These are phyloP conservation scores for Batkoa obscura DNA, from an alignment of 371 early-diverging fungal genomes.

Conservation along the genomic window DNA sequence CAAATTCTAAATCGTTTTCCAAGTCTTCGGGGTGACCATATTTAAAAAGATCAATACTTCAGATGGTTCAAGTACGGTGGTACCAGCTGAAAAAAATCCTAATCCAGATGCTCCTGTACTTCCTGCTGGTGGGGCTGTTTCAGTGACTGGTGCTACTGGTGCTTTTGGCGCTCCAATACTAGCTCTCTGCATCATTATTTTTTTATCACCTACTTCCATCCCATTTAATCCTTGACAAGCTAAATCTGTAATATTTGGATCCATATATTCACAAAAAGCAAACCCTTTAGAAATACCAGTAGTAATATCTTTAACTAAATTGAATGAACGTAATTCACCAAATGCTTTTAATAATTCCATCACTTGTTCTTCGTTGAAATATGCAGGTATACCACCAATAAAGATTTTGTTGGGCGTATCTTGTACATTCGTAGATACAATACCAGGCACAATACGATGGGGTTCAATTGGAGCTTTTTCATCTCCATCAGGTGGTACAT, in stretches of 20 bases:
- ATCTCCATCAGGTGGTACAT: slow-evolving; percentile 47
- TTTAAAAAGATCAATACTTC: slow-evolving; percentile 74
- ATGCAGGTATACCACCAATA: slow-evolving; percentile 78
- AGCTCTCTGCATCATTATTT: slow-evolving; percentile 88
- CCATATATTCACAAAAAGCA: slow-evolving; percentile 90
- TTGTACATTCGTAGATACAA: slow-evolving; percentile 61
- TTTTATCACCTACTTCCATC: slow-evolving; percentile 86
- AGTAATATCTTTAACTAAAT: slow-evolving; percentile 67
- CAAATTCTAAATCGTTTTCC: slow-evolving; percentile 66
- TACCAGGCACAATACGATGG: slow-evolving; percentile 18
- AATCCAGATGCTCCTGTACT: slow-evolving; percentile 3
- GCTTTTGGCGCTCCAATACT: slow-evolving; percentile 44
- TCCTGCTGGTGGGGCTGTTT: background rate
- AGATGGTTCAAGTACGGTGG: slow-evolving; percentile 38
- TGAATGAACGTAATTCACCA: slow-evolving; percentile 81
- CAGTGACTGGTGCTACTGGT: slow-evolving; percentile 10
- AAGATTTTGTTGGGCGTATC: slow-evolving; percentile 88
- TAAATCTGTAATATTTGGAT: slow-evolving; percentile 71
- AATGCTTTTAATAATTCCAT: slow-evolving; percentile 80
- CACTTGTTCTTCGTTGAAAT: slow-evolving; percentile 83
- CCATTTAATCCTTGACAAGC: slow-evolving; percentile 88
- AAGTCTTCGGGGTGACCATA: slow-evolving; percentile 88
- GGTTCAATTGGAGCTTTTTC: slow-evolving; percentile 1
- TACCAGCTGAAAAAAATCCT: slow-evolving; percentile 9
- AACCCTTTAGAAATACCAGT: slow-evolving; percentile 77